Conservation (phyloP, 495 filamentous ascomycete genomes). For the Staphylotrichum tortipilum region DNA sequence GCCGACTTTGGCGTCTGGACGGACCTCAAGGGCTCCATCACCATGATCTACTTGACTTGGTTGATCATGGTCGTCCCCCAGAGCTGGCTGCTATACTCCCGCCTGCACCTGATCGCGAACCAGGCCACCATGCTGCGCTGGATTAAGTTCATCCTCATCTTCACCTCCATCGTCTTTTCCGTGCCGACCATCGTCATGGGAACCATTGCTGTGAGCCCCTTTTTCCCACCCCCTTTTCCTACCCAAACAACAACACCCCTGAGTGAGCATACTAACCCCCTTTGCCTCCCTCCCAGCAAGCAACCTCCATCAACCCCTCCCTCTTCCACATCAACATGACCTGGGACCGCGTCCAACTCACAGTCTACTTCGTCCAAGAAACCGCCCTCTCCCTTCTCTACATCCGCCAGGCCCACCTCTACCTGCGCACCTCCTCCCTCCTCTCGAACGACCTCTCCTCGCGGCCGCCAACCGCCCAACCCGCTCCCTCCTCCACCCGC, state of each 20-base stretch:
- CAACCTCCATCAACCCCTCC: slow-evolving; percentile 4
- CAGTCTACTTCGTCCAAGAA: slow-evolving; percentile 36
- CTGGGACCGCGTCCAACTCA: slow-evolving; percentile 30
- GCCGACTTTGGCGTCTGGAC: slow-evolving; percentile 24
- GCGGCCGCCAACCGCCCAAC: background rate
- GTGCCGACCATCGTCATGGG: slow-evolving; percentile 30
- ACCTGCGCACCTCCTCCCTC: slow-evolving; percentile 18
- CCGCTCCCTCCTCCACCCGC: slow-evolving; percentile 26
- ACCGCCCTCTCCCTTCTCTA: slow-evolving; percentile 28
- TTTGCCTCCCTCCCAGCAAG: background rate
- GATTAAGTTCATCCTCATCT: slow-evolving; percentile 16
- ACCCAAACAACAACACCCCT: no score
- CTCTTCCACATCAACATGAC: slow-evolving; percentile 13
- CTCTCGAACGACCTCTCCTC: slow-evolving; percentile 20
- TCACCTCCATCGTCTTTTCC: slow-evolving; percentile 22
- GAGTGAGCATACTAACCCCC: no score
- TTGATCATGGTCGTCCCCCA: slow-evolving; percentile 26
- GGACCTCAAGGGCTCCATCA: slow-evolving; percentile 18
- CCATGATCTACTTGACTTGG: slow-evolving; percentile 29
- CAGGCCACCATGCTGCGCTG: slow-evolving; percentile 14
- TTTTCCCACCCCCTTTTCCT: slow-evolving; percentile 12
- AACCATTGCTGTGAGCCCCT: slow-evolving; percentile 8
- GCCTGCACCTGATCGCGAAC: slow-evolving; percentile 31
- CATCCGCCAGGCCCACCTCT: slow-evolving; percentile 30
- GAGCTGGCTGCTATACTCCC: slow-evolving; percentile 32